phyloP scores from a whole-genome alignment of 1,139 yeast species.

The Saccharomycopsis phalli region DNA sequence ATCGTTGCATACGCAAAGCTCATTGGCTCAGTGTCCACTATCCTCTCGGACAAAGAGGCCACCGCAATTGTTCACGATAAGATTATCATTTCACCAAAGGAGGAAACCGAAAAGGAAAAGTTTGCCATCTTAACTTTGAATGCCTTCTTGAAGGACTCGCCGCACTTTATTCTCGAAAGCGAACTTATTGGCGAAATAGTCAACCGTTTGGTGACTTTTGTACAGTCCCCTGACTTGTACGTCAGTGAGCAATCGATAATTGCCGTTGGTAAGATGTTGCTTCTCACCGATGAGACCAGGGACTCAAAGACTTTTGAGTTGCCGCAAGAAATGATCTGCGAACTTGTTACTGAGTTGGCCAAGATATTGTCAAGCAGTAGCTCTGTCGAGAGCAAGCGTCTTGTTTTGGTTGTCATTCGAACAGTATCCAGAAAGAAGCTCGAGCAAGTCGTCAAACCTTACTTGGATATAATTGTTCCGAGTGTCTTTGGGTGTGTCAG shows the following conservation, averaged over 20 bases:
- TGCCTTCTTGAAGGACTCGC: conserved; percentile 73
- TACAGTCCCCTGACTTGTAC: conserved; percentile 41
- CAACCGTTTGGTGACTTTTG: conserved; percentile 39
- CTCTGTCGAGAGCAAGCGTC: conserved; percentile 74
- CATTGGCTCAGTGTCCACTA: conserved; percentile 67
- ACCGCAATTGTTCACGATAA: conserved; percentile 48
- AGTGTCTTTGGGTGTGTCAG: conserved; percentile 77
- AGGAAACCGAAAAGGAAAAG: conserved; percentile 32
- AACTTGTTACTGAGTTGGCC: conserved; percentile 43
- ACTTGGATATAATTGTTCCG: conserved; percentile 54
- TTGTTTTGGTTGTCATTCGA: conserved; percentile 67
- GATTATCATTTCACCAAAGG: conserved; percentile 37
- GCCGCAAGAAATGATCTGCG: conserved; percentile 28
- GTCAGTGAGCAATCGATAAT: conserved; percentile 71
- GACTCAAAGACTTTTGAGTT: conserved; percentile 30
- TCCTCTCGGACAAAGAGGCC: conserved; percentile 60
- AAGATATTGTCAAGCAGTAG: conserved; percentile 43
- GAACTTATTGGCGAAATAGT: conserved; percentile 42
- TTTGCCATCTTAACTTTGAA: conserved; percentile 69
- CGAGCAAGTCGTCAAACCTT: conserved; percentile 39
- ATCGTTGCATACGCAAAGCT: conserved; percentile 72
- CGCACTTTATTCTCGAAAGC: conserved; percentile 46
- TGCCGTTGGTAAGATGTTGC: conserved; percentile 76
- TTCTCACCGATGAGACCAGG: conserved; percentile 37
- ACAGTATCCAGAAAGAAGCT: conserved; percentile 62